Evolutionary conservation across 129 eudicot genomes (phyloP).

Genomic region (Gnaphalium uliginosum): DNA sequence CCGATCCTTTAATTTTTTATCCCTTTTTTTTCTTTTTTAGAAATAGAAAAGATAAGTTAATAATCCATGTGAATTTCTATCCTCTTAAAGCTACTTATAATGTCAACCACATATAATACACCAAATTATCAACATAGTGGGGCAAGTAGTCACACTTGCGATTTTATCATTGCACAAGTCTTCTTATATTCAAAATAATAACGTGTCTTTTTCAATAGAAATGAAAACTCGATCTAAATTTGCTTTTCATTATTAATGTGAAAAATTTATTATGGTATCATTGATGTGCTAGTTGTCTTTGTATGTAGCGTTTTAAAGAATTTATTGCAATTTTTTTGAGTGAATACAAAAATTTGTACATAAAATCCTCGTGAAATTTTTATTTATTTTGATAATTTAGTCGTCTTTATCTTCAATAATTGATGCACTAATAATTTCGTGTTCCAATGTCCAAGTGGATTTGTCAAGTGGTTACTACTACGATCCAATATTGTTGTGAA

Average conservation of each 20-base stretch:
- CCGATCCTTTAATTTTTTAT: no score
- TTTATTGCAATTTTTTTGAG: no score
- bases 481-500: no score
- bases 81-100: background rate
- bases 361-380: no score
- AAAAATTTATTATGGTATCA: background rate
- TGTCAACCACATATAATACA: background rate
- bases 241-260: background rate
- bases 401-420: no score
- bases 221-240: background rate
- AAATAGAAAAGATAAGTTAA: no score
- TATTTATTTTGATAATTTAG: no score
- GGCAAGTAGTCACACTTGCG: background rate
- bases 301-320: no score
- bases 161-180: background rate
- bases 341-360: no score
- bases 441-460: background rate
- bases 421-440: background rate
- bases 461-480: background rate
- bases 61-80: background rate
- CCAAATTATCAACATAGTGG: background rate
- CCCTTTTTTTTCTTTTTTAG: no score
- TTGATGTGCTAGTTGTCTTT: no score
- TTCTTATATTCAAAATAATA: conserved; percentile 11
- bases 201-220: background rate